These are phyloP conservation scores for Pythium biforme DNA, from an alignment of 352 stramenopile genomes.

Conservation along the genomic window DNA sequence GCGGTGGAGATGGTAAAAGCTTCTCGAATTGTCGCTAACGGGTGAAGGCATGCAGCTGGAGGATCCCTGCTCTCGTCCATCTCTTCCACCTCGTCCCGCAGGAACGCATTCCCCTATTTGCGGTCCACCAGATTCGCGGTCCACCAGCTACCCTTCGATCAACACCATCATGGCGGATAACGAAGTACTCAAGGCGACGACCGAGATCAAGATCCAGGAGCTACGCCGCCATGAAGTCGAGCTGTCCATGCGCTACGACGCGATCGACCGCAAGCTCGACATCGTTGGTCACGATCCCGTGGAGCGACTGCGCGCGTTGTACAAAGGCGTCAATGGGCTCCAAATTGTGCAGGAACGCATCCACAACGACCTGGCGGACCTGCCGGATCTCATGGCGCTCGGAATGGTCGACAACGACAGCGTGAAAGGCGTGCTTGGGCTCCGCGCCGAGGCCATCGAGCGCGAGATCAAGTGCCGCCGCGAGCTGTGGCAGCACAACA, in stretches of 20 bases:
- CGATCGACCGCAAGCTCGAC: constrained; percentile 26
- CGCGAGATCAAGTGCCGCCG: constrained; percentile 38
- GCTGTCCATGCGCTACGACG: constrained; percentile 38
- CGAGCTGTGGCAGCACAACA: constrained; percentile 50
- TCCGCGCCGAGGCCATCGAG: constrained; percentile 32
- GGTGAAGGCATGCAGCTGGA: too few species aligned
- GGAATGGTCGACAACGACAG: constrained; percentile 33
- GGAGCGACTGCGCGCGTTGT: constrained; percentile 30
- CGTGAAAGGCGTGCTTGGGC: constrained; percentile 26
- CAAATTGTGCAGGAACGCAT: constrained; percentile 42
- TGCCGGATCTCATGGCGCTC: constrained; percentile 38
- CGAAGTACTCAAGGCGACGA: constrained; percentile 43
- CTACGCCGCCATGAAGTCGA: constrained; percentile 45
- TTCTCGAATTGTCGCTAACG: neutral
- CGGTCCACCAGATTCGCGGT: neutral
- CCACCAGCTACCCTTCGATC: neutral
- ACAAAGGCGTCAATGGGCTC: constrained; percentile 44
- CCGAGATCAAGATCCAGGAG: constrained; percentile 49
- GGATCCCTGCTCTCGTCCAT: too few species aligned
- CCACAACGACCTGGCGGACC: constrained; percentile 33
- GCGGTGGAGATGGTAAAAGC: neutral
- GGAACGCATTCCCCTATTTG: constrained; percentile 3
- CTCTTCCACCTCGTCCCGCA: too few species aligned
- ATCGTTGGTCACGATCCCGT: neutral
- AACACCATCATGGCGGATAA: constrained; percentile 15